Evolutionary conservation across 2,329 filamentous ascomycete species (phyloP), one percentile per base, ranked within the genome.

Genomic region (Ophiobolus disseminans): DNA sequence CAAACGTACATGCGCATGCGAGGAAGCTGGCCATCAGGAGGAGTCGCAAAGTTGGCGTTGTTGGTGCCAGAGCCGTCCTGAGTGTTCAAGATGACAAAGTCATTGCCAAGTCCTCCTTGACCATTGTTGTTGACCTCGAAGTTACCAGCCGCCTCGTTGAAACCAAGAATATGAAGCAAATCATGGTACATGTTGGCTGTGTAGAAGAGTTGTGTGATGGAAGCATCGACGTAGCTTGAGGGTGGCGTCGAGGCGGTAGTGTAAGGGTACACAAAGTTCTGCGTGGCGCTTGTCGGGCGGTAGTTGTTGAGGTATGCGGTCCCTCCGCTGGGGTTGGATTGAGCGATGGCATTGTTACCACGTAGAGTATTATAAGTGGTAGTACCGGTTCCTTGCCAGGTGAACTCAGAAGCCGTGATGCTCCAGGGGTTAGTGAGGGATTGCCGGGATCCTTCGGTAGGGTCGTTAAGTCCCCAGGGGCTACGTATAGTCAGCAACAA

Each of bases 1-100:
- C 81, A 86, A 34, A 85, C 65, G 62, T 79, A 84, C 82, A 85
- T 84, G 16, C 79, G 66, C 83, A 86, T 85, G 20, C 81, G 76
- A 11, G 78, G 78, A 2, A 69, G 66, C 32, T 73, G 65, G 6
- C 62, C 62, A 39, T 65, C 62, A 1, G 60, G 60, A 6, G 62
- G 81, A 0, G 82, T 82, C 6, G 76, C 75, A 53, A 85, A 85
- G 70, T 82, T 79, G 48, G 82, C 82, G 51, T 85, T 85, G 73
- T 86, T 82, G 0, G 69, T 76, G 13, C 75, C 78, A 3, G 45
- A 44, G 22, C 80, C 82, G 48, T 86, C 83, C 57, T 86, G 83
- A 0, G 81, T 68, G 53, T 83, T 82, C 30, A 84, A 72, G 45
- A 82, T 81, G 28, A 83, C 80, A 34, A 75, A 76, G 56, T 86